Evolutionary conservation across 1,284 basidiomycete genomes (phyloP), one percentile per base, ranked within the genome.

Genomic region (Ceratobasidium sp.): DNA sequence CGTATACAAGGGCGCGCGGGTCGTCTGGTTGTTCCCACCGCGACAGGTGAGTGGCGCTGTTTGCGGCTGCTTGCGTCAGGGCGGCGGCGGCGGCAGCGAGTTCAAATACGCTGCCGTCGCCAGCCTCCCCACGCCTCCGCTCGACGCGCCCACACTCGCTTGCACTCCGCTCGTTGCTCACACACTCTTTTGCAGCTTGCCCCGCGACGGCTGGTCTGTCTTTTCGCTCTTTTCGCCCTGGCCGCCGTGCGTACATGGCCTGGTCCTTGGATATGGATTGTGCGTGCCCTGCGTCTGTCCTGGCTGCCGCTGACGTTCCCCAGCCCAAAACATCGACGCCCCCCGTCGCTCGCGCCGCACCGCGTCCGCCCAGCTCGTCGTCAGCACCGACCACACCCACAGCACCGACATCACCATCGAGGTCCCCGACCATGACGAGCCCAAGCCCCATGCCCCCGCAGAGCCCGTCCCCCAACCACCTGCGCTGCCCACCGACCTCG

Each of bases 181-280:
- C 66, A 19, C 37, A 51, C 56, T 56, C 9, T 68, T 68, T 58
- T 37, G 24, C 41, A 49, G 27, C 16, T 24, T 49, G 7, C 24
- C 51, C 5, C 22, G 61, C 54, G 61, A 65, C 61, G 62, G 59
- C 63, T 64, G 69, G 61, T 43, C 72, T 29, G 11, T 58, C 72
- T 53, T 51, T 51, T 51, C 24, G n/a, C 61, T 59, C 73, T 71
- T 77, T 77, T 75, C 78, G 79, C 76, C 76, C 80, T 80, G 79
- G 80, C 79, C 74, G 75, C 79, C 62, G 74, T 78, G 71, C 53
- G 76, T 74, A 68, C 74, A 75, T 78, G 75, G 77, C 79, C 77
- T 80, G 79, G 79, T 77, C 79, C 78, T 80, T 79, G 77, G 77
- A 75, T 58, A 80, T 80, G 80, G 80, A 80, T 77, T 77, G 80